A percentile compares a stretch with the other conserved stretches of the same genome.
These are phyloP conservation scores for Blastocystis hominis DNA, from an alignment of 352 stramenopile species.

Conservation along the genomic window DNA sequence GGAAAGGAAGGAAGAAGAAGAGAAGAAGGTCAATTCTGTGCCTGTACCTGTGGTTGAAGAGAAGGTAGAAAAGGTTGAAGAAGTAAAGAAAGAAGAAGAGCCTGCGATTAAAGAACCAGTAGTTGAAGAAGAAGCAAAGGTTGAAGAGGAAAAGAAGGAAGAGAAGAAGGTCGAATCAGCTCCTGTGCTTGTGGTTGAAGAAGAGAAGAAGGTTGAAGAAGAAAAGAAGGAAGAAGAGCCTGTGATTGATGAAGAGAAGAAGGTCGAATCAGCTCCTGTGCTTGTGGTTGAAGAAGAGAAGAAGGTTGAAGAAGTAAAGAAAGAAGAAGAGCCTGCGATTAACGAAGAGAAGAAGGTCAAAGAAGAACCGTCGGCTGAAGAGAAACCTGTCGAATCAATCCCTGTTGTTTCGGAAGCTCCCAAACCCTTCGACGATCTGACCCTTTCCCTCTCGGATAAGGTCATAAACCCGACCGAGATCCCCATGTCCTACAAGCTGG, in stretches of 20 bases:
- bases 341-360: neutral
- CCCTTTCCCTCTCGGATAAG: no score
- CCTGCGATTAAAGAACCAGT: neutral
- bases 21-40: neutral
- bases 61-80: neutral
- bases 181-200: neutral
- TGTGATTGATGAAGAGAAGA: neutral
- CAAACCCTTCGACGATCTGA: no score
- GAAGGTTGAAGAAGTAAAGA: neutral
- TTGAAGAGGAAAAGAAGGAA: neutral
- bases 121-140: neutral
- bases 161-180: no score
- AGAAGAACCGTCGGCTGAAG: neutral
- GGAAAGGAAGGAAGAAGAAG: constrained; percentile 3
- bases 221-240: neutral
- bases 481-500: no score
- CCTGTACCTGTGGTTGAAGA: neutral
- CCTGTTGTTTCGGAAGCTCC: neutral
- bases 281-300: neutral
- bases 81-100: neutral
- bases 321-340: neutral
- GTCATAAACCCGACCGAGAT: no score
- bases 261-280: neutral
- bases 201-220: neutral
- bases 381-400: neutral